Conservation (phyloP, 306 rosid species). For the Psophocarpus tetragonolobus region DNA sequence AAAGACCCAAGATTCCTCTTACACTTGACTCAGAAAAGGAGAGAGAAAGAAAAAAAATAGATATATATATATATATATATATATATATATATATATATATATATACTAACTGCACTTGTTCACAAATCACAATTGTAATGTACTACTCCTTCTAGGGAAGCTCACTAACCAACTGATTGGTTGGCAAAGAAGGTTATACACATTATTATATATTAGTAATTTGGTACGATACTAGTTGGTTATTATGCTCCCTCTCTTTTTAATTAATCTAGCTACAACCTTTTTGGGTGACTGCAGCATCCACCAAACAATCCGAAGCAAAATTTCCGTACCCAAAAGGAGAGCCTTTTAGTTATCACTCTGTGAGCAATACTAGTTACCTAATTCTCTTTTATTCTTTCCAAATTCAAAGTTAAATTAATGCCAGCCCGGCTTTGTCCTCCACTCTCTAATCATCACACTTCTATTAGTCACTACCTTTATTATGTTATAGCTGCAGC, state of each 20-base stretch:
- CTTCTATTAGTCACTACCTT: slow-evolving; percentile 27
- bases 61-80: too few species aligned
- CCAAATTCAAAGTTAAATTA: slow-evolving; percentile 7
- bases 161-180: slow-evolving; percentile 30
- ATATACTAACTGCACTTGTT: background rate
- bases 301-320: slow-evolving; percentile 5
- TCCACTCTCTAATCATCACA: slow-evolving; percentile 28
- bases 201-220: background rate
- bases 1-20: slow-evolving; percentile 17
- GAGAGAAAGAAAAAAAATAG: background rate
- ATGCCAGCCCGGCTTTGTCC: slow-evolving; percentile 21
- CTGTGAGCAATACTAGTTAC: background rate
- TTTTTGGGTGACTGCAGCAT: slow-evolving; percentile 29
- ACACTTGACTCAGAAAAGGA: background rate
- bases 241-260: background rate
- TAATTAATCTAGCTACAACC: background rate
- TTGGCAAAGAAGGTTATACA: slow-evolving; percentile 19
- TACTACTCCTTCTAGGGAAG: slow-evolving; percentile 2
- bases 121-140: background rate
- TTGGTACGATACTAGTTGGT: background rate
- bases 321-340: slow-evolving; percentile 40
- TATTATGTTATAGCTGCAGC: slow-evolving; percentile 4
- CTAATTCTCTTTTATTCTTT: background rate
- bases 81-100: too few species aligned
- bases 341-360: slow-evolving; percentile 12